Conservation (phyloP, 139 green algal species). For the Chlorella sp. region DNA sequence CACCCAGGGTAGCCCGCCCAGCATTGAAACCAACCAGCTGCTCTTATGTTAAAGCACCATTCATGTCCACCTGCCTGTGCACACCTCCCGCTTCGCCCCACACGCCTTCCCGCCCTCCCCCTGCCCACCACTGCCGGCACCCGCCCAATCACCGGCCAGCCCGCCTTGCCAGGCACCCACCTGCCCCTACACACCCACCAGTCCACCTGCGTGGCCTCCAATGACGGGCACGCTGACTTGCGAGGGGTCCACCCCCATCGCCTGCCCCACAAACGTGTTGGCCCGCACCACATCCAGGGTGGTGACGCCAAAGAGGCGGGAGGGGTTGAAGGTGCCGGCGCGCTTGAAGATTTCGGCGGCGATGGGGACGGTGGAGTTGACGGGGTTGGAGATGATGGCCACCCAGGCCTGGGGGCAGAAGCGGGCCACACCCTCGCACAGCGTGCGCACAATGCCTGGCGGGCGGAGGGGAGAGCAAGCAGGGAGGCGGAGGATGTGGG, state of each 20-base stretch:
- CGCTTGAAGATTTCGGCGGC: conserved; percentile 88
- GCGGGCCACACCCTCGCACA: conserved; percentile 73
- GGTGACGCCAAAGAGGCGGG: conserved; percentile 94
- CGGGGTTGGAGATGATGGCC: conserved; percentile 98
- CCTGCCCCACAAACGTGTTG: conserved; percentile 86
- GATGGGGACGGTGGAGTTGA: conserved; percentile 99
- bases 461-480: not conserved
- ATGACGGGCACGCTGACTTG: conserved; percentile 93
- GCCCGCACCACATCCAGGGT: conserved; percentile 94
- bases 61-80: too few relatives aligned
- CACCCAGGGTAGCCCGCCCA: not conserved
- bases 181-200: not conserved
- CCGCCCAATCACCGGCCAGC: too few relatives aligned
- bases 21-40: not conserved
- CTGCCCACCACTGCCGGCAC: too few relatives aligned
- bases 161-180: not conserved
- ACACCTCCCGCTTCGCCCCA: too few relatives aligned
- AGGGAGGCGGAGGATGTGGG: not conserved
- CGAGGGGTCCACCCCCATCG: conserved; percentile 70
- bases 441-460: conserved; percentile 79
- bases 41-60: not conserved
- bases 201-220: conserved; percentile 88
- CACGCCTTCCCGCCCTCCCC: too few relatives aligned
- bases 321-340: conserved; percentile 88
- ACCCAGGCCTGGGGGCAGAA: conserved; percentile 83